These are phyloP conservation scores for Pichia heedii DNA, from an alignment of 805 yeast genomes.

Conservation along the genomic window DNA sequence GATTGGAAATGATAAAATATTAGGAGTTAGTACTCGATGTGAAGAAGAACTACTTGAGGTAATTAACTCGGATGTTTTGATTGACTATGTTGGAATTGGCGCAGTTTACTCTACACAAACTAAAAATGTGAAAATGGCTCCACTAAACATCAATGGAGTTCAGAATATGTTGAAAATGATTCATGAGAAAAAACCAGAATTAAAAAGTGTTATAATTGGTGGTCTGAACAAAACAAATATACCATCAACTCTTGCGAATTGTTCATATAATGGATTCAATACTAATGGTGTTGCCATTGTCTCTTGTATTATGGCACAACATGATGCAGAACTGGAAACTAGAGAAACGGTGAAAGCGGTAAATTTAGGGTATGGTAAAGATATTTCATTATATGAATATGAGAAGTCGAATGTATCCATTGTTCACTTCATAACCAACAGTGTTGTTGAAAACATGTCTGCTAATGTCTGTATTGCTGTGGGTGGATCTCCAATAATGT, in stretches of 20 bases:
- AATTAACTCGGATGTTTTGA: conserved; percentile 28
- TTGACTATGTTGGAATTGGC: conserved; percentile 82
- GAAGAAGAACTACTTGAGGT: conserved; percentile 38
- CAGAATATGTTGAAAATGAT: conserved; percentile 43
- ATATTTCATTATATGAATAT: background rate
- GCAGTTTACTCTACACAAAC: conserved; percentile 69
- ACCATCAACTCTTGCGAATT: conserved; percentile 44
- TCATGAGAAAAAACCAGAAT: conserved; percentile 25
- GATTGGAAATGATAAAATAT: conserved; percentile 63
- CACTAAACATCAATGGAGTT: conserved; percentile 66
- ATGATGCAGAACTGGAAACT: conserved; percentile 46
- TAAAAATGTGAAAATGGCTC: conserved; percentile 44
- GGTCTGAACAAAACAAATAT: conserved; percentile 63
- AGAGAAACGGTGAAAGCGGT: conserved; percentile 8
- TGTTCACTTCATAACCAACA: conserved; percentile 81
- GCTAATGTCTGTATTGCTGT: conserved; percentile 80
- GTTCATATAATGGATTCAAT: conserved; percentile 34
- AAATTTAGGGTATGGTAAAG: background rate
- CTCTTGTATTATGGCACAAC: conserved; percentile 68
- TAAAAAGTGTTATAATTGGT: conserved; percentile 71
- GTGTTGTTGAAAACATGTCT: conserved; percentile 79
- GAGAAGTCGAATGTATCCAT: conserved; percentile 35
- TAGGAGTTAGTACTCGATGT: conserved; percentile 70
- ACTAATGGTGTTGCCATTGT: conserved; percentile 87
- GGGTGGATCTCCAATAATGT: conserved; percentile 87